These are phyloP conservation scores for Monosiga brevicollis DNA, from an alignment of 78 protist genomes.

Conservation along the genomic window DNA sequence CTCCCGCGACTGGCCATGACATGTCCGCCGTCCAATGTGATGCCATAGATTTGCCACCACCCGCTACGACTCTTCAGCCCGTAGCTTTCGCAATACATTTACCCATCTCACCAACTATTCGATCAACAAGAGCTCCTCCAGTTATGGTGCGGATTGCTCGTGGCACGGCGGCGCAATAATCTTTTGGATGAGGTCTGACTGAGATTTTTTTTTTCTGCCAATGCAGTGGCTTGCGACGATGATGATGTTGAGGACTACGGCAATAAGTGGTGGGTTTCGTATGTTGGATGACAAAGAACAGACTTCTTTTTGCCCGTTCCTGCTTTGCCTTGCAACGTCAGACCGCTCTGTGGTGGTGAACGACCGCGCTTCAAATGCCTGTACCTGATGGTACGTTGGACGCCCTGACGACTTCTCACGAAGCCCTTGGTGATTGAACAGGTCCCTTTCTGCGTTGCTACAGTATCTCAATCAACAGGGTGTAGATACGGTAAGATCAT, in stretches of 20 bases:
- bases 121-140: slow-evolving; percentile 31
- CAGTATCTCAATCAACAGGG: too few species aligned
- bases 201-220: background rate
- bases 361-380: too few species aligned
- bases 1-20: too few species aligned
- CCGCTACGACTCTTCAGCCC: background rate
- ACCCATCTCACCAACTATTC: slow-evolving; percentile 70
- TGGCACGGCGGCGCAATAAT: background rate
- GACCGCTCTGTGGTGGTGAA: too few species aligned
- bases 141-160: background rate
- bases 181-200: background rate
- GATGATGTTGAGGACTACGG: background rate
- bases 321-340: too few species aligned
- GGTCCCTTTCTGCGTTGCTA: too few species aligned
- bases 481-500: background rate
- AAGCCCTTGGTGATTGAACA: too few species aligned
- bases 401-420: too few species aligned
- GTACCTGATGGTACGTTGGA: too few species aligned
- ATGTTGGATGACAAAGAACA: background rate
- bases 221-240: background rate
- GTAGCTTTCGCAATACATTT: background rate
- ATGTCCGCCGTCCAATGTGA: too few species aligned
- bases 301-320: too few species aligned
- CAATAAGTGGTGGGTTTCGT: background rate
- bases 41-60: slow-evolving; percentile 38